Percentiles rank a stretch among this genome's conserved stretches.
Evolutionary conservation across 2,329 filamentous ascomycete species (phyloP).

Genomic region (Monilinia aucupariae): DNA sequence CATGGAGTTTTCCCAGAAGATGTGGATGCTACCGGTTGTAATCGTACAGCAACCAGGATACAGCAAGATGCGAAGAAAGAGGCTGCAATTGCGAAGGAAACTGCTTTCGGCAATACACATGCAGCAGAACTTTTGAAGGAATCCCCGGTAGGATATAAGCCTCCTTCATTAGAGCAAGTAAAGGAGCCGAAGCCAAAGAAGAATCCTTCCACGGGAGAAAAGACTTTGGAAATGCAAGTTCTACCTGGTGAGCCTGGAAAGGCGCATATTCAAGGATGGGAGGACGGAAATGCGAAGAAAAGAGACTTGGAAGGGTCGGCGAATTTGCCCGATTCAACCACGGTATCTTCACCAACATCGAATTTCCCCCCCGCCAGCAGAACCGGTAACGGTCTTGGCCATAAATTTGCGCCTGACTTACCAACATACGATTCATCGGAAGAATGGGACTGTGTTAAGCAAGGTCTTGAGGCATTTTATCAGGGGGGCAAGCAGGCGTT

Average conservation of each 20-base stretch:
- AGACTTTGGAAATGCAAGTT: constrained; percentile 31
- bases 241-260: constrained; percentile 28
- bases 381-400: neutral
- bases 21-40: constrained; percentile 76
- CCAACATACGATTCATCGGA: neutral
- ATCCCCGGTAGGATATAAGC: constrained; percentile 33
- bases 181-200: constrained; percentile 26
- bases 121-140: constrained; percentile 17
- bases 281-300: constrained; percentile 24
- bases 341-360: constrained; percentile 3
- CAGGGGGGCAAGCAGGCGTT: constrained; percentile 42
- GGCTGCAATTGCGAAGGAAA: constrained; percentile 12
- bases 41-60: constrained; percentile 35
- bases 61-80: neutral
- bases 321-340: neutral
- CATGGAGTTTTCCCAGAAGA: constrained; percentile 75
- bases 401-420: neutral
- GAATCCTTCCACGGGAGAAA: constrained; percentile 14
- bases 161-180: constrained; percentile 21
- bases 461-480: constrained; percentile 50
- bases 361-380: neutral
- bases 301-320: constrained; percentile 18
- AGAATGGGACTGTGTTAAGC: constrained; percentile 49
- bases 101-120: constrained; percentile 16
- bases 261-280: constrained; percentile 27